Base-by-base conservation (phyloP, 2,329 filamentous ascomycete genomes). In the Alternaria ethzedia region DNA sequence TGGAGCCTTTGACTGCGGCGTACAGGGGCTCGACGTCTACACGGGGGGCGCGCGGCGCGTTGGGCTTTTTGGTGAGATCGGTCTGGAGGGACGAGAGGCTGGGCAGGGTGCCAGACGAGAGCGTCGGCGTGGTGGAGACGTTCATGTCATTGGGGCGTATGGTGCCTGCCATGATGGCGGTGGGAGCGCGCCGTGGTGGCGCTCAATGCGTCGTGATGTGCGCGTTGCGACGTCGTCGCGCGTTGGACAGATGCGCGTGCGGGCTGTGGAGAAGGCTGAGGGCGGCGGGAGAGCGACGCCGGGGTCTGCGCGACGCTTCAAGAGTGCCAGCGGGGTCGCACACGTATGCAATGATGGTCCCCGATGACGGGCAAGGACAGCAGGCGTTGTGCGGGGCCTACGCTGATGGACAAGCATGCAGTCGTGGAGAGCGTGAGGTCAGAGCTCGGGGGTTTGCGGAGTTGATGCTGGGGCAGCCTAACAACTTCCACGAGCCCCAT, bases 11-110 rank as follows among this genome's bases (percentile, higher is more conserved):
- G 57, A 90, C 81, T 64, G 87, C 85, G 10, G 86, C 84, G 73
- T 90, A 90, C 54, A 89, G 81, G 25, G 87, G 86, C 74, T 90
- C 88, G 55, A 89, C 79, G 69, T 90, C 88, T 59, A 90, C 83
- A 65, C 88, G 86, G 68, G 87, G 87, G 23, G 87, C 84, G 51
- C 75, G 72, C n/a, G 83, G 83, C 55, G 83, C 83, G 59, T 83
- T 76, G 26, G 82, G 80, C 70, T 86, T 86, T 55, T 83, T 82
- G 26, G 57, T 62, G 51, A 70, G 41, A 51, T 83, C 82, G 63
- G 86, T 86, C 66, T 84, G 77, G 41, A 71, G 59, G 12, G 54
- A 64, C 6, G 57, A 54, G 60, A 77, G 68, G 66, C 67, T 65
- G 44, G 78, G 76, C n/a, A 81, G 74, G 13, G 73, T 61, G 61